Evolutionary conservation across 257 asterid genomes (phyloP).

Genomic region (Forsythia viridissima): DNA sequence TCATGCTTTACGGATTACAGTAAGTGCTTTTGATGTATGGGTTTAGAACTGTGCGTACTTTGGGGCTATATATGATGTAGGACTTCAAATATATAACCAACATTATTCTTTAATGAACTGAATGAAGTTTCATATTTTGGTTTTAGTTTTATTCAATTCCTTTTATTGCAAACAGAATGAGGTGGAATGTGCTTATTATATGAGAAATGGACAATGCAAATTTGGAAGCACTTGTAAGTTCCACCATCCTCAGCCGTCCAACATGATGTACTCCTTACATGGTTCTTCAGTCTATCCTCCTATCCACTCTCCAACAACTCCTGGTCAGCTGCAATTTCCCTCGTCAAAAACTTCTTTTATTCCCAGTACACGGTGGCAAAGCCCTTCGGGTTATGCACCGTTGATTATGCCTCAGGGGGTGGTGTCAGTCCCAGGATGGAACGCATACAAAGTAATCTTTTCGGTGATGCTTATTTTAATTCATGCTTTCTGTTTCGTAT

Average conservation of each 20-base stretch:
- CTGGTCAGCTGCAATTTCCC: conserved; percentile 74
- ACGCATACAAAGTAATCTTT: conserved; percentile 73
- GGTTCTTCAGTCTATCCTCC: conserved; percentile 83
- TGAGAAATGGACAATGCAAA: conserved; percentile 93
- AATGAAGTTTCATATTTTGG: conserved; percentile 9
- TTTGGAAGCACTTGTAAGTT: conserved; percentile 94
- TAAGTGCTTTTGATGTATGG: background rate
- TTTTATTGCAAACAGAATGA: conserved; percentile 56
- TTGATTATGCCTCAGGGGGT: conserved; percentile 89
- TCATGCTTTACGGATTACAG: conserved; percentile 7
- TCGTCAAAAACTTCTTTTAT: conserved; percentile 78
- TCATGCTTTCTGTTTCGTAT: conserved; percentile 14
- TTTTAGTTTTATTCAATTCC: conserved; percentile 20
- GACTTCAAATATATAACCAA: background rate
- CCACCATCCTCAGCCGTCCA: conserved; percentile 95
- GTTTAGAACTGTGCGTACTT: background rate
- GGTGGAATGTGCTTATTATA: conserved; percentile 82
- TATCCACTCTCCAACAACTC: conserved; percentile 67
- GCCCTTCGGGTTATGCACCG: conserved; percentile 82
- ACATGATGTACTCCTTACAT: conserved; percentile 82
- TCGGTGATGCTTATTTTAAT: conserved; percentile 15
- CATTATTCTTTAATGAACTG: background rate
- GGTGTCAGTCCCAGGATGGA: conserved; percentile 90
- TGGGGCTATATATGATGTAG: background rate
- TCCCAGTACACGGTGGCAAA: conserved; percentile 91